Conservation (phyloP, 176 grass and related monocot species). For the Hordeum marinum region DNA sequence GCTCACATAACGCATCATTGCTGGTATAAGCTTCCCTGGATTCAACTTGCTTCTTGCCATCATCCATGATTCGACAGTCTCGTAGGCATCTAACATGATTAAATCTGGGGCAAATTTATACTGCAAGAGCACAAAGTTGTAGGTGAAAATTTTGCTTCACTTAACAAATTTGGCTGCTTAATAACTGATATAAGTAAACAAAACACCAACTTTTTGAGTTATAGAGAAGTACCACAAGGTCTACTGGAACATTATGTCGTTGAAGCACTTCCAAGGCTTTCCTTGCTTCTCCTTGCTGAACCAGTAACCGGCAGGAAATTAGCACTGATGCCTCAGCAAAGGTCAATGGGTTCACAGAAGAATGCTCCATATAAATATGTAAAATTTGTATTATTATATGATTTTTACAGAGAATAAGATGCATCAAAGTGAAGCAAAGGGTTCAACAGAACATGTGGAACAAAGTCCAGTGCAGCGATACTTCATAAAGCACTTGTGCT, state of each 20-base stretch:
- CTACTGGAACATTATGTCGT: slow-evolving; percentile 70
- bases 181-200: background rate
- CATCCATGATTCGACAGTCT: slow-evolving; percentile 99
- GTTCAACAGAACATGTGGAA: slow-evolving; percentile 1
- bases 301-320: slow-evolving; percentile 28
- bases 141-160: background rate
- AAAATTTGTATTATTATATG: background rate
- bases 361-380: background rate
- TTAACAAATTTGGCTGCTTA: background rate
- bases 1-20: slow-evolving; percentile 99
- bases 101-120: slow-evolving; percentile 99
- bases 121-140: slow-evolving; percentile 49
- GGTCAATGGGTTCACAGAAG: background rate
- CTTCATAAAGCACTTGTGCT: background rate
- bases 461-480: background rate
- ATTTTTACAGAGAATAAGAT: slow-evolving; percentile 6
- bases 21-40: slow-evolving; percentile 96
- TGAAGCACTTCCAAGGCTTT: slow-evolving; percentile 94
- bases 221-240: slow-evolving; percentile 75
- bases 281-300: slow-evolving; percentile 97
- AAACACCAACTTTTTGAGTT: background rate
- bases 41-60: slow-evolving; percentile 83
- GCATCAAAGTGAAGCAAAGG: slow-evolving; percentile 5
- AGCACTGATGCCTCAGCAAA: background rate
- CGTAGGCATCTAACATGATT: slow-evolving; percentile 93